phyloP scores from a whole-genome alignment of 108 stramenopile species.

The Cyclotella choctawhatcheeana region DNA sequence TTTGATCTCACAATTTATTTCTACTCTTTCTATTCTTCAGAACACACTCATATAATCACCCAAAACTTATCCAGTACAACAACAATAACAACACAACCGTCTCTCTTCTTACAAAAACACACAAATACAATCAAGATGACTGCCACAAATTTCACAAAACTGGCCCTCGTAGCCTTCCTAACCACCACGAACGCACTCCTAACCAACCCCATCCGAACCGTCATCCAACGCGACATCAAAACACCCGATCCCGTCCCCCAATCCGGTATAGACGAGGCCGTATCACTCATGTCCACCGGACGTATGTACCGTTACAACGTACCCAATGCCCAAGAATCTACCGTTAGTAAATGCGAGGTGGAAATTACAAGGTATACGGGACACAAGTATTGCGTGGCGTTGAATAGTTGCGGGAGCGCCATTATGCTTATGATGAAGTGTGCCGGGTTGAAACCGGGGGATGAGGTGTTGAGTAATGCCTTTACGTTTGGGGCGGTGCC shows the following conservation, averaged over 20 bases:
- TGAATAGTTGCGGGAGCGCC: conserved; percentile 89
- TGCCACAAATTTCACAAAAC: conserved; percentile 29
- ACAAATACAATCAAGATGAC: conserved; percentile 13
- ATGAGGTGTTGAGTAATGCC: conserved; percentile 90
- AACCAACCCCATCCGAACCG: conserved; percentile 40
- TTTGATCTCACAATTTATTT: too few relatives aligned
- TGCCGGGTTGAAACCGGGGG: conserved; percentile 76
- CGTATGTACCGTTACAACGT: conserved; percentile 85
- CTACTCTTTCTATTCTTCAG: too few relatives aligned
- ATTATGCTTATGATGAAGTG: conserved; percentile 86
- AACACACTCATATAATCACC: too few relatives aligned
- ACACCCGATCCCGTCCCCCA: conserved; percentile 82
- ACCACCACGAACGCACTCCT: conserved; percentile 49
- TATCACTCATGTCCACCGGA: conserved; percentile 76
- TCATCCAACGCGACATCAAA: conserved; percentile 79
- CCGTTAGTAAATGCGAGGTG: conserved; percentile 71
- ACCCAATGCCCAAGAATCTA: conserved; percentile 58
- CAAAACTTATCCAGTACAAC: too few relatives aligned
- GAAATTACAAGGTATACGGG: conserved; percentile 85
- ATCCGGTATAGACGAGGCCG: conserved; percentile 70
- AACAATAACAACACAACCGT: not conserved
- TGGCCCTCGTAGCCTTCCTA: conserved; percentile 41
- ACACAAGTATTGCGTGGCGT: conserved; percentile 82
- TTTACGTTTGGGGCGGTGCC: conserved; percentile 92
- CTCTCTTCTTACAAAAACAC: not conserved